phyloP scores from a whole-genome alignment of 1,284 basidiomycete species.

The Rhodofomes roseus region DNA sequence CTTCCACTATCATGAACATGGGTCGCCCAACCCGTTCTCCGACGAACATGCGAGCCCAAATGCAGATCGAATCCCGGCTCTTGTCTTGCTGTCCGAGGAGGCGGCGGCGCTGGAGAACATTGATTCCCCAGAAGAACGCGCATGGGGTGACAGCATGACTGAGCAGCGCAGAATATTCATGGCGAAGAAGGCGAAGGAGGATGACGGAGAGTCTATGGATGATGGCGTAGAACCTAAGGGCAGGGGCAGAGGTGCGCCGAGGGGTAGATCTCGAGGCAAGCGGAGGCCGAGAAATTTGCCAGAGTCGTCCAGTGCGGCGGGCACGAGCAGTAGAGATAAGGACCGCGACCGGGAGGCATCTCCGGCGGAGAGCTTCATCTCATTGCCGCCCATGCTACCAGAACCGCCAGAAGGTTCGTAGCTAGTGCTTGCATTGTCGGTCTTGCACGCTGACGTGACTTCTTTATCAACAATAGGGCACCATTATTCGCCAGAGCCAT shows the following conservation, averaged over 20 bases:
- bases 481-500: background rate
- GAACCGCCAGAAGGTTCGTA: constrained; percentile 15
- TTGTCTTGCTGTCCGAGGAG: constrained; percentile 44
- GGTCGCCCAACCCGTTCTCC: constrained; percentile 61
- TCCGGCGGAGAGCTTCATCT: constrained; percentile 14
- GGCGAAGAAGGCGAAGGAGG: constrained; percentile 43
- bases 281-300: constrained; percentile 14
- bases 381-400: constrained; percentile 11
- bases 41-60: constrained; percentile 48
- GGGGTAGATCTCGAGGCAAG: constrained; percentile 11
- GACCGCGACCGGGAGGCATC: constrained; percentile 12
- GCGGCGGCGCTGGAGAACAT: constrained; percentile 60
- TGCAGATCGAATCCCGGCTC: constrained; percentile 51
- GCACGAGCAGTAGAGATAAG: background rate
- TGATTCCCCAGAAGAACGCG: constrained; percentile 63
- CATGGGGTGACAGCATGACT: constrained; percentile 68
- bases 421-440: background rate
- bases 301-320: constrained; percentile 5
- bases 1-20: constrained; percentile 71
- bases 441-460: background rate
- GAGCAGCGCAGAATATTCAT: constrained; percentile 59
- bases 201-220: constrained; percentile 22
- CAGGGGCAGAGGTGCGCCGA: constrained; percentile 12
- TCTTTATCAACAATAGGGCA: background rate
- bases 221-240: constrained; percentile 20